A percentile compares a stretch with the other conserved stretches of the same genome.
Conservation (phyloP, 1,139 yeast species). For the Yamadazyma diospyri region DNA sequence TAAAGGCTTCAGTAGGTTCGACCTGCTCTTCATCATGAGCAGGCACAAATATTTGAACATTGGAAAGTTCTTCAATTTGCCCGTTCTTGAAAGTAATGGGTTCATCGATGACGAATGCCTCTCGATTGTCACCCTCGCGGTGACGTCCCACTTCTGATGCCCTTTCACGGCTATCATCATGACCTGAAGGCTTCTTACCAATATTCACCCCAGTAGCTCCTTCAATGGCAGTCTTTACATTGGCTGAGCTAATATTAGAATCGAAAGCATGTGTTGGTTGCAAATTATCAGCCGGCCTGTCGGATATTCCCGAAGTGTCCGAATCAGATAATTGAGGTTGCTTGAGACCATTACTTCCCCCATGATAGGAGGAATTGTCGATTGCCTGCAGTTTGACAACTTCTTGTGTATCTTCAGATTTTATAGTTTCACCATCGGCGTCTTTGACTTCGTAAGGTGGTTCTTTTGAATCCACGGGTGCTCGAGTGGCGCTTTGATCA, state of each 20-base stretch:
- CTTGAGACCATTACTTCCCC: neutral
- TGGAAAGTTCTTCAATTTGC: neutral
- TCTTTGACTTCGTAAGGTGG: neutral
- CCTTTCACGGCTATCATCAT: neutral
- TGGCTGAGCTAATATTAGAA: conserved; percentile 14
- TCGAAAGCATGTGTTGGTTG: conserved; percentile 12
- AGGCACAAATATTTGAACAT: neutral
- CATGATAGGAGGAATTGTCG: too few species aligned
- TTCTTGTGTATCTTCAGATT: neutral
- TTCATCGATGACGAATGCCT: neutral
- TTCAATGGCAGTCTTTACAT: conserved; percentile 15
- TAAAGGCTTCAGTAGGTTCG: conserved; percentile 3
- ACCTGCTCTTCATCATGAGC: neutral
- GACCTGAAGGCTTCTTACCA: too few species aligned
- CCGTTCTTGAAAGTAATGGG: neutral
- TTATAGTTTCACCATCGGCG: conserved; percentile 2
- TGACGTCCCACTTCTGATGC: too few species aligned
- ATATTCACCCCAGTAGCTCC: conserved; percentile 15
- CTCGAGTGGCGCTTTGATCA: neutral
- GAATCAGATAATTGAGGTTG: conserved; percentile 12
- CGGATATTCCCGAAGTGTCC: conserved; percentile 7
- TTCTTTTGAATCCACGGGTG: neutral
- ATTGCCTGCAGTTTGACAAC: neutral
- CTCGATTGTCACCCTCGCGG: neutral
- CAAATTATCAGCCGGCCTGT: conserved; percentile 7